These are phyloP conservation scores for Colletotrichum costaricense DNA, from an alignment of 2,329 filamentous ascomycete species.

Conservation along the genomic window DNA sequence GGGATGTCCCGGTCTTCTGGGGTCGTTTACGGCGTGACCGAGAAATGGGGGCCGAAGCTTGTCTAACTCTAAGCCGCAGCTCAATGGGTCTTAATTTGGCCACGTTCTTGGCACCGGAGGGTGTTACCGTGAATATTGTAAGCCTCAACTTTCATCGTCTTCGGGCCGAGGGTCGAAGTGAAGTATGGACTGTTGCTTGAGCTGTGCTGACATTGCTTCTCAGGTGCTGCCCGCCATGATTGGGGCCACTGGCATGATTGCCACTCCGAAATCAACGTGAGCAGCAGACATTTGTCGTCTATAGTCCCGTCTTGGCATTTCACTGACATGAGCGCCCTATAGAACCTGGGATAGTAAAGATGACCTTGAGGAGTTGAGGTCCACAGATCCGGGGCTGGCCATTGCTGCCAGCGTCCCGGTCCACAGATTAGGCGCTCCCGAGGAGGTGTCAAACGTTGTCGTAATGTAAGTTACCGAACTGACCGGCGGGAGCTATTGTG, in stretches of 20 bases:
- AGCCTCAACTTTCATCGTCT: constrained; percentile 3
- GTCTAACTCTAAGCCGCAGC: constrained; percentile 35
- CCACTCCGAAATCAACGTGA: constrained; percentile 44
- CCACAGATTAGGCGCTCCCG: constrained; percentile 46
- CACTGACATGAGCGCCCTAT: too few species aligned
- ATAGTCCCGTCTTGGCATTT: neutral
- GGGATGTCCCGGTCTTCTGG: neutral
- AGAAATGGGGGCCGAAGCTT: neutral
- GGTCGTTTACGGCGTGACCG: neutral
- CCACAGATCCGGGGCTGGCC: constrained; percentile 46
- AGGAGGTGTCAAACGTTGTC: constrained; percentile 49
- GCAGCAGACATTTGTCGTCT: neutral
- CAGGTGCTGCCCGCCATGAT: constrained; percentile 51
- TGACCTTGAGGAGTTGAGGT: constrained; percentile 43
- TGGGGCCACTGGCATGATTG: constrained; percentile 49
- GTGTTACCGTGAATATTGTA: constrained; percentile 49
- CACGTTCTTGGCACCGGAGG: constrained; percentile 45
- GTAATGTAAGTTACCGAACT: constrained; percentile 45
- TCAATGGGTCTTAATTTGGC: constrained; percentile 49
- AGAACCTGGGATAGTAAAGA: constrained; percentile 46
- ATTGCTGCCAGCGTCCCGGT: constrained; percentile 48
- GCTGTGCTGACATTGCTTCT: neutral
- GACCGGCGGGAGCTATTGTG: neutral
- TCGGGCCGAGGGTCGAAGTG: neutral
- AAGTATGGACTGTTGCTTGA: neutral